A percentile compares a stretch with the other conserved stretches of the same genome.
Conservation (phyloP, 2,329 filamentous ascomycete genomes). For the Onygena corvina region DNA sequence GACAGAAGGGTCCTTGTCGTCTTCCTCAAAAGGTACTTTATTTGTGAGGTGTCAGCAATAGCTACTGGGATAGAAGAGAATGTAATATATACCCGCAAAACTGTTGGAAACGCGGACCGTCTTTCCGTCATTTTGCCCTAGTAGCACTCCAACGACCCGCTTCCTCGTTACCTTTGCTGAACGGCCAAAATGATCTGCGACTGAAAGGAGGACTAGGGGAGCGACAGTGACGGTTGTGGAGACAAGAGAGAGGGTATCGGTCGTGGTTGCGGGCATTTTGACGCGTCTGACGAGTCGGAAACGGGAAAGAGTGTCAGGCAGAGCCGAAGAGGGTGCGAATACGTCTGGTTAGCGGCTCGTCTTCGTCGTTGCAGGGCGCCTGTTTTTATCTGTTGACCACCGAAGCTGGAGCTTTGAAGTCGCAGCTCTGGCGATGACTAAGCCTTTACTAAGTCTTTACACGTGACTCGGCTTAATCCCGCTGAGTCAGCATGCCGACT, state of each 20-base stretch:
- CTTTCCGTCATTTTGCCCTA: conserved; percentile 93
- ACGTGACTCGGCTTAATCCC: background rate
- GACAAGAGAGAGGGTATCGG: conserved; percentile 90
- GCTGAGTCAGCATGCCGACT: conserved; percentile 4
- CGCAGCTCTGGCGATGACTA: background rate
- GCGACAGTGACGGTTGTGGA: conserved; percentile 93
- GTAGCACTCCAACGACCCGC: conserved; percentile 84
- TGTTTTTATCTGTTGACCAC: background rate
- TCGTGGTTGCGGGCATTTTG: conserved; percentile 89
- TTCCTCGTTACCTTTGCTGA: conserved; percentile 77
- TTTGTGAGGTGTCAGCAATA: conserved; percentile 17
- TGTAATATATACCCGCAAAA: conserved; percentile 64
- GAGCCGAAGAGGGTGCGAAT: background rate
- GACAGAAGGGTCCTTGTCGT: conserved; percentile 94
- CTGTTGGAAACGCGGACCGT: conserved; percentile 97
- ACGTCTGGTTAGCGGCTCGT: background rate
- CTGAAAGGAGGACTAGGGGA: conserved; percentile 91
- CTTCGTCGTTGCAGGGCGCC: background rate
- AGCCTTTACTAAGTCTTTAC: background rate
- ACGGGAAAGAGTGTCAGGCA: background rate
- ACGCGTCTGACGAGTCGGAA: conserved; percentile 8
- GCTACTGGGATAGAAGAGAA: background rate
- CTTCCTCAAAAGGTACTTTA: conserved; percentile 92
- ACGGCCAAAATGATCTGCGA: conserved; percentile 95
- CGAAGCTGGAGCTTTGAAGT: conserved; percentile 7